Conservation (phyloP, 169 alveolate species). For the Plasmodium gonderi region DNA sequence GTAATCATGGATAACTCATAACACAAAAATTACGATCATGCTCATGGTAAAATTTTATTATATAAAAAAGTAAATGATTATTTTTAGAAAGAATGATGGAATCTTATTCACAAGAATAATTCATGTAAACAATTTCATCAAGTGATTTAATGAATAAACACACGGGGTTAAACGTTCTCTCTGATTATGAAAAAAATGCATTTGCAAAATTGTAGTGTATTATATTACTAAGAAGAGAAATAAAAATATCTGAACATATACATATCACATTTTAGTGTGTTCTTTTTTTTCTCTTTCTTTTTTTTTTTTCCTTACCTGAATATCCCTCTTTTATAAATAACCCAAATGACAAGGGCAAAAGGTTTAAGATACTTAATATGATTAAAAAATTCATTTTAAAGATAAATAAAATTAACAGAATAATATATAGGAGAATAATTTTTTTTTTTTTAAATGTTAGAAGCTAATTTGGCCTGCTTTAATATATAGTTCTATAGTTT, state of each 20-base stretch:
- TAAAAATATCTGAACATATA: neutral
- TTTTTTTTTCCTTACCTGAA: constrained; percentile 33
- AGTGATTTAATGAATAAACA: neutral
- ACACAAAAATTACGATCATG: too few species aligned
- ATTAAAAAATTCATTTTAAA: constrained; percentile 39
- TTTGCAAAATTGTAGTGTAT: neutral
- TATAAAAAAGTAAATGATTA: neutral
- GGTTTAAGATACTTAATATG: constrained; percentile 9
- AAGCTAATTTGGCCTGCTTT: neutral
- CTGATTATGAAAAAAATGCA: neutral
- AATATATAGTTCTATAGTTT: neutral
- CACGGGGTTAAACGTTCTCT: neutral
- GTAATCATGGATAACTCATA: too few species aligned
- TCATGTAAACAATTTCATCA: neutral
- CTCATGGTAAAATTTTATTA: neutral
- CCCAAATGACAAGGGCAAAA: constrained; percentile 11
- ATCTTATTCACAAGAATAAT: neutral
- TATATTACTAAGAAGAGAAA: neutral
- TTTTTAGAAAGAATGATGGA: neutral
- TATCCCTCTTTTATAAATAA: neutral
- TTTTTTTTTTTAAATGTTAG: neutral
- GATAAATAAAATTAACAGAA: constrained; percentile 19
- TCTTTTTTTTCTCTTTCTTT: neutral
- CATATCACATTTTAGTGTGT: neutral
- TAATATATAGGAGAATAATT: neutral